Conservation (phyloP, 1,139 yeast genomes). For the Meyerozyma smithsonii region DNA sequence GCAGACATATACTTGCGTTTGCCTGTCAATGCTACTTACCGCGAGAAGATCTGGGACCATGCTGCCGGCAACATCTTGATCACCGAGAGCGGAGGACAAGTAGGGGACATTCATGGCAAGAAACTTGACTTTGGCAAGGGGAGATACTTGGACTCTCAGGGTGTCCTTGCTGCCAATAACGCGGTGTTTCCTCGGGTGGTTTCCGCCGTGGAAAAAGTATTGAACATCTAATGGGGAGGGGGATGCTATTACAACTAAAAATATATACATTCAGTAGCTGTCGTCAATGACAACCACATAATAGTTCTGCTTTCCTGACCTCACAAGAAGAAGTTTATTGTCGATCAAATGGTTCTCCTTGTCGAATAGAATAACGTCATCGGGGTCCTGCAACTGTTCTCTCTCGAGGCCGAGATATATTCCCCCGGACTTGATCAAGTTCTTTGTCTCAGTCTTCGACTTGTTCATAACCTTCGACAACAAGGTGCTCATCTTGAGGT, state of each 20-base stretch:
- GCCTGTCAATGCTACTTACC: slow-evolving; percentile 70
- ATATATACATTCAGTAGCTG: neutral
- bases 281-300: slow-evolving; percentile 43
- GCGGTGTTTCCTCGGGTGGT: slow-evolving; percentile 61
- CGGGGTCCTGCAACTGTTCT: slow-evolving; percentile 47
- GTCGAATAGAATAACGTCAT: slow-evolving; percentile 44
- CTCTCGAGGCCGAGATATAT: slow-evolving; percentile 66
- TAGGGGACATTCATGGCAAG: slow-evolving; percentile 75
- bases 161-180: slow-evolving; percentile 84
- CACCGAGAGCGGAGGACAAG: slow-evolving; percentile 87
- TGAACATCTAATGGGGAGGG: slow-evolving; percentile 6
- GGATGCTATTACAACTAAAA: neutral
- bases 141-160: slow-evolving; percentile 73
- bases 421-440: slow-evolving; percentile 67
- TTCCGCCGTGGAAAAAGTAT: slow-evolving; percentile 42
- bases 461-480: slow-evolving; percentile 34
- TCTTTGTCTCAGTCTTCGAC: slow-evolving; percentile 51
- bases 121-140: slow-evolving; percentile 85
- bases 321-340: slow-evolving; percentile 54
- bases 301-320: slow-evolving; percentile 73
- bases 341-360: slow-evolving; percentile 50
- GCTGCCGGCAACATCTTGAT: slow-evolving; percentile 91
- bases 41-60: slow-evolving; percentile 98
- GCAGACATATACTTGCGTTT: slow-evolving; percentile 89
- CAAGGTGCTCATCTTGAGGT: slow-evolving; percentile 37